These are phyloP conservation scores for Aspergillus pseudonomiae DNA, from an alignment of 2,329 filamentous ascomycete genomes.

Conservation along the genomic window DNA sequence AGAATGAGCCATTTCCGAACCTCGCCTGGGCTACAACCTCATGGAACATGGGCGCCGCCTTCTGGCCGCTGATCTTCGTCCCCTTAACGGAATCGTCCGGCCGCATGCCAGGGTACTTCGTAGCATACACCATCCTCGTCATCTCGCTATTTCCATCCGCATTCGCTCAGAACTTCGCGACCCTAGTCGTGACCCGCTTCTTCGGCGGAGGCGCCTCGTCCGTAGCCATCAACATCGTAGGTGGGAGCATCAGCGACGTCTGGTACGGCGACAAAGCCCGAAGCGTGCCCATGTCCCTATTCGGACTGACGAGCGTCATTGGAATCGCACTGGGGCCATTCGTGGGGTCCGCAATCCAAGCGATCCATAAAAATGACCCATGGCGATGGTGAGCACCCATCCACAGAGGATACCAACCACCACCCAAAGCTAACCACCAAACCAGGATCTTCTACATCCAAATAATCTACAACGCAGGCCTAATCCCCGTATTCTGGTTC, in stretches of 20 bases:
- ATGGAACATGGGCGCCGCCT: conserved; percentile 43
- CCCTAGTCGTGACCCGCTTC: conserved; percentile 47
- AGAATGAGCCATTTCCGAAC: conserved; percentile 38
- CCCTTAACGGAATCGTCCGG: conserved; percentile 46
- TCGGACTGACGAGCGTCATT: conserved; percentile 47
- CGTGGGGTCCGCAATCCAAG: conserved; percentile 44
- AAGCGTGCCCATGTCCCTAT: conserved; percentile 48
- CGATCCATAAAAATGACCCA: conserved; percentile 34
- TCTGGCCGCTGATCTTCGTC: conserved; percentile 42
- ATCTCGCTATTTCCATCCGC: conserved; percentile 47
- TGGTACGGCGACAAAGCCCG: conserved; percentile 43
- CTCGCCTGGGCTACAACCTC: conserved; percentile 37
- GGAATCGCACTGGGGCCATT: conserved; percentile 51
- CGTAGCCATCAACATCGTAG: conserved; percentile 47
- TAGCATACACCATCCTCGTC: conserved; percentile 45
- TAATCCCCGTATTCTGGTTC: conserved; percentile 46
- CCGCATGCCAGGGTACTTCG: conserved; percentile 48
- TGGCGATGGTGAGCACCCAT: conserved; percentile 42
- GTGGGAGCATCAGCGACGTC: conserved; percentile 39
- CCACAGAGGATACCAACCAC: no score
- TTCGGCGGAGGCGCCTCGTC: conserved; percentile 49
- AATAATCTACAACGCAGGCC: conserved; percentile 46
- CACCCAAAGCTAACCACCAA: no score
- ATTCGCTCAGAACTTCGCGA: conserved; percentile 50
- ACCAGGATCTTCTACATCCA: conserved; percentile 45